Conservation (phyloP, 805 yeast genomes). For the Komagataella phaffii region DNA sequence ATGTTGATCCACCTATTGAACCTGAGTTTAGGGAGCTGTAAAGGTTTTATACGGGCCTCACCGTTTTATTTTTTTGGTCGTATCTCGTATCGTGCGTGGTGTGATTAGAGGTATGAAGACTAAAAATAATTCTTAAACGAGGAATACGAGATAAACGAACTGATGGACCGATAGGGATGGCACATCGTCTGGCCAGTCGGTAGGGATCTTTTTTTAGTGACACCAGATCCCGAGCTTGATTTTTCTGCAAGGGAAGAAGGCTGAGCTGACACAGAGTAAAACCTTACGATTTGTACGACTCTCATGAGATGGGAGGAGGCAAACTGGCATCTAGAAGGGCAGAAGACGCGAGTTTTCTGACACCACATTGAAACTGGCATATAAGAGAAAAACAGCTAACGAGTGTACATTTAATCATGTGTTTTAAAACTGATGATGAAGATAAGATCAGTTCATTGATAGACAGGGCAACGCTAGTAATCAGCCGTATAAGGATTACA, state of each 20-base stretch:
- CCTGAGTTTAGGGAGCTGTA: background rate
- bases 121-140: background rate
- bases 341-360: background rate
- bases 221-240: background rate
- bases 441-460: background rate
- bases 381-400: background rate
- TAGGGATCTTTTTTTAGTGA: background rate
- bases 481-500: too few species aligned
- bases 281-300: background rate
- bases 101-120: background rate
- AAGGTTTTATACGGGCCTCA: background rate
- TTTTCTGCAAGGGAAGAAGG: background rate
- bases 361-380: background rate
- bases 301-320: background rate
- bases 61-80: background rate
- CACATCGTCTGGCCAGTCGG: background rate
- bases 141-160: background rate
- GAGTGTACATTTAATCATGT: background rate
- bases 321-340: background rate
- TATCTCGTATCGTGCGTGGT: background rate
- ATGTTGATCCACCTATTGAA: background rate
- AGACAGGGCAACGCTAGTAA: too few species aligned
- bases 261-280: background rate
- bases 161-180: background rate
- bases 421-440: background rate